Base-by-base conservation (phyloP, 345 rosid species). In the Corchorus olitorius region DNA sequence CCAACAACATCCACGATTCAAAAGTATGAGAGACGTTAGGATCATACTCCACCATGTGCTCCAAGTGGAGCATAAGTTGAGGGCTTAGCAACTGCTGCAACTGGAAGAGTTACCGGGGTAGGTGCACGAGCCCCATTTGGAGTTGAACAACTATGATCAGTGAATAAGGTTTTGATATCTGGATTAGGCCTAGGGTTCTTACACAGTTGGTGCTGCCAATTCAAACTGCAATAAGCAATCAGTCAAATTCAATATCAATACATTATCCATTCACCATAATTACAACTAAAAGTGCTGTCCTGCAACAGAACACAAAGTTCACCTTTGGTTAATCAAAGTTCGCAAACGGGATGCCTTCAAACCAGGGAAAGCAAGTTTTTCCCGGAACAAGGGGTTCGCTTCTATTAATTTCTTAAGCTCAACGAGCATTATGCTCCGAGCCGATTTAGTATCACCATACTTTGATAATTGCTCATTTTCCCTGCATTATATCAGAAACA, bases 151-250 rank as follows among this genome's bases (percentile, higher is more conserved):
- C 82, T 41, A 72, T 91, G 95, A 77, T 91, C 91, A 9, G 70
- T 84, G 67, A 89, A 91, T 74, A 91, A 73, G 72, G 95, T 91
- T 81, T 87, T 87, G 72, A 91, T 91, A 75, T 91, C 92, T 46
- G 95, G 92, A 72, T 89, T 89, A 14, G 91, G 58, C 89, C 92
- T 89, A 2, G 91, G 92, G 61, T 86, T 87, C 81, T 91, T 89
- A 81, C 95, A 91, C 20, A 89, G 82, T 81, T 87, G 91, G 79
- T 91, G 95, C 81, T 91, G 95, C 95, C 95, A 91, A 77, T 89
- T 89, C 88, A 91, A 85, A 70, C 95, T 91, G 82, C 65, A 74
- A 66, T 16, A 33, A 14, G n/a, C 60, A 49, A 37, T 34, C 49
- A 19, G 53, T 34, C 17, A 50, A 15, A 64, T 75, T 50, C 62